Evolutionary conservation across 768 basidiomycete species (phyloP).

Genomic region (Leucogyrophana mollusca): DNA sequence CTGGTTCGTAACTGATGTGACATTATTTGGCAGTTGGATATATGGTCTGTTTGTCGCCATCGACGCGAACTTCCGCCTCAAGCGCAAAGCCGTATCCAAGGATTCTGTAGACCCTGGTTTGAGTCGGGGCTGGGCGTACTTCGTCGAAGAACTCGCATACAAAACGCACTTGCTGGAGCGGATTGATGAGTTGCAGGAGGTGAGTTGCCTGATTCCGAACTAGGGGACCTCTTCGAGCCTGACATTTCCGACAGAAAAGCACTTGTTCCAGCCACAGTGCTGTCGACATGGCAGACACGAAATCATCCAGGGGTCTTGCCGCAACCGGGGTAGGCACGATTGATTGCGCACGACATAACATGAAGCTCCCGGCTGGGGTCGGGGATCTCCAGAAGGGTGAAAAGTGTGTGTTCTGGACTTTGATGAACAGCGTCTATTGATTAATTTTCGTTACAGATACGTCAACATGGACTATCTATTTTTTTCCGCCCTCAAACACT

Average conservation of each 20-base stretch:
- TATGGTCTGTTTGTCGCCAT: slow-evolving; percentile 23
- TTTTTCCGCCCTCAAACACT: not conserved
- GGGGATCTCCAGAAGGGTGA: slow-evolving; percentile 19
- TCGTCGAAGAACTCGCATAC: slow-evolving; percentile 21
- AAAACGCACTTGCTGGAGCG: slow-evolving; percentile 11
- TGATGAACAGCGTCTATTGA: not conserved
- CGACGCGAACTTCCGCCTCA: slow-evolving; percentile 29
- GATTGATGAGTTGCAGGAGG: slow-evolving; percentile 14
- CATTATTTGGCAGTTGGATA: slow-evolving; percentile 9
- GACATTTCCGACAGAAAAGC: slow-evolving; percentile 13
- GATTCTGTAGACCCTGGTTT: slow-evolving; percentile 18
- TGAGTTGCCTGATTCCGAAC: slow-evolving; percentile 4
- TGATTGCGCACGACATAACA: slow-evolving; percentile 7
- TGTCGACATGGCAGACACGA: not conserved
- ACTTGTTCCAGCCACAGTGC: slow-evolving; percentile 12
- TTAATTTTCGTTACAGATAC: slow-evolving; percentile 7
- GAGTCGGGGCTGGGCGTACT: slow-evolving; percentile 22
- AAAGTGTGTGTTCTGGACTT: not conserved
- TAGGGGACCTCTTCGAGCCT: not conserved
- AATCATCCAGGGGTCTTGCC: slow-evolving; percentile 9
- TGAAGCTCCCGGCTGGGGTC: slow-evolving; percentile 16
- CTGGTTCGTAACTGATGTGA: not conserved
- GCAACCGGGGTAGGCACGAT: slow-evolving; percentile 5
- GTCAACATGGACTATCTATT: slow-evolving; percentile 17
- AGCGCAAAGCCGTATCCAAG: slow-evolving; percentile 12